These are phyloP conservation scores for Dorcoceras hygrometricum DNA, from an alignment of 257 asterid species.

Conservation along the genomic window DNA sequence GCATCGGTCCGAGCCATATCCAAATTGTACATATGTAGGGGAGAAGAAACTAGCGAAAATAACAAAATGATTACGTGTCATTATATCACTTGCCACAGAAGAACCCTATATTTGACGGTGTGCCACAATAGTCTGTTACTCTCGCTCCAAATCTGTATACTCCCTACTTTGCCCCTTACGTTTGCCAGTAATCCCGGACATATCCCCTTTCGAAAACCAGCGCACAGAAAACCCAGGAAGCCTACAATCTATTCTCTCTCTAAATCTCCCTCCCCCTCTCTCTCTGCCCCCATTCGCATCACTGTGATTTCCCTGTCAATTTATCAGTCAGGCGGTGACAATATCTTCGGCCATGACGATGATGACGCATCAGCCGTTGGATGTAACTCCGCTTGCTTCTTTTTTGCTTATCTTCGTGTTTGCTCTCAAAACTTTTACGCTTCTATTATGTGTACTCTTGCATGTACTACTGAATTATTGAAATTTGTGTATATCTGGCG, in stretches of 20 bases:
- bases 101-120: neutral
- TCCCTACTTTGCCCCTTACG: conserved; percentile 32
- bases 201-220: conserved; percentile 31
- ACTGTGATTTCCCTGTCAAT: conserved; percentile 30
- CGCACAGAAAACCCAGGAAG: conserved; percentile 31
- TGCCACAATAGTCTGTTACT: neutral
- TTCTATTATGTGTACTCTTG: conserved; percentile 16
- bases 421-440: conserved; percentile 19
- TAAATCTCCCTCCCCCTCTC: conserved; percentile 14
- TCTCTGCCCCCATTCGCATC: conserved; percentile 17
- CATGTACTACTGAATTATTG: conserved; percentile 23
- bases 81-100: neutral
- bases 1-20: neutral
- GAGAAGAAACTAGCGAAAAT: neutral
- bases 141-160: neutral
- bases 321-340: conserved; percentile 51
- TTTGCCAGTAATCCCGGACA: conserved; percentile 25
- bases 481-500: conserved; percentile 5
- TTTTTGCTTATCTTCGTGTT: conserved; percentile 19
- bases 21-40: neutral
- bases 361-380: conserved; percentile 79
- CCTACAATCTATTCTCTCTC: conserved; percentile 31
- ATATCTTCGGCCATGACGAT: conserved; percentile 60
- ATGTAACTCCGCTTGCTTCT: conserved; percentile 43
- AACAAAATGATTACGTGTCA: conserved; percentile 14